Percentiles rank a stretch among this genome's conserved stretches.
These are phyloP conservation scores for Botryosphaeria agaves DNA, from an alignment of 2,329 filamentous ascomycete genomes.

Conservation along the genomic window DNA sequence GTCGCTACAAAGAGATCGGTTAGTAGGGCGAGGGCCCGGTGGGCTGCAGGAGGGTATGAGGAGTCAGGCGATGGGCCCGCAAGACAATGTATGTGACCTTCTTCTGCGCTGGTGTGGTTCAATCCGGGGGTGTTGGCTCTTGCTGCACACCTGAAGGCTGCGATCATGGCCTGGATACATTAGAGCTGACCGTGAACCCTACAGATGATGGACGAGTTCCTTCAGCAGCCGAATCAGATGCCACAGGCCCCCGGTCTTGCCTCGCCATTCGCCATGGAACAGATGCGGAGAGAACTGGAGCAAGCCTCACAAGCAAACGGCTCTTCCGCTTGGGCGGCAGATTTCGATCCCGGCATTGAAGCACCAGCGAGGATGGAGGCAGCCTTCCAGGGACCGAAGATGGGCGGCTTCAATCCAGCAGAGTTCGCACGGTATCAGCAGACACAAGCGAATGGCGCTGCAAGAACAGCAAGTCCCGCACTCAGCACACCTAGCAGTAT, in stretches of 20 bases:
- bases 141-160: background rate
- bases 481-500: constrained; percentile 27
- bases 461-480: constrained; percentile 41
- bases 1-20: constrained; percentile 76
- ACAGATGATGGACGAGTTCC: constrained; percentile 85
- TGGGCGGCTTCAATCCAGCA: constrained; percentile 50
- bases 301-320: constrained; percentile 32
- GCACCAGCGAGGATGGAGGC: constrained; percentile 56
- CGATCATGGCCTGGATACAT: constrained; percentile 1
- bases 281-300: constrained; percentile 46
- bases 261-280: constrained; percentile 48
- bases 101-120: too few relatives aligned
- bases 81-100: constrained; percentile 44
- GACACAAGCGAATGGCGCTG: constrained; percentile 40
- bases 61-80: constrained; percentile 49
- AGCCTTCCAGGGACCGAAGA: constrained; percentile 39
- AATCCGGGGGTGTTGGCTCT: background rate
- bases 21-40: constrained; percentile 57
- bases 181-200: constrained; percentile 13
- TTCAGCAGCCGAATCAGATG: constrained; percentile 56
- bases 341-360: constrained; percentile 40
- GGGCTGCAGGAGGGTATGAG: constrained; percentile 62
- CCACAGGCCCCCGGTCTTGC: constrained; percentile 34
- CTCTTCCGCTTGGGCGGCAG: constrained; percentile 44
- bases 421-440: constrained; percentile 83